Percentiles rank a stretch among this genome's conserved stretches.
phyloP scores from a whole-genome alignment of 2,329 filamentous ascomycete genomes.

The Sporothrix globosa region DNA sequence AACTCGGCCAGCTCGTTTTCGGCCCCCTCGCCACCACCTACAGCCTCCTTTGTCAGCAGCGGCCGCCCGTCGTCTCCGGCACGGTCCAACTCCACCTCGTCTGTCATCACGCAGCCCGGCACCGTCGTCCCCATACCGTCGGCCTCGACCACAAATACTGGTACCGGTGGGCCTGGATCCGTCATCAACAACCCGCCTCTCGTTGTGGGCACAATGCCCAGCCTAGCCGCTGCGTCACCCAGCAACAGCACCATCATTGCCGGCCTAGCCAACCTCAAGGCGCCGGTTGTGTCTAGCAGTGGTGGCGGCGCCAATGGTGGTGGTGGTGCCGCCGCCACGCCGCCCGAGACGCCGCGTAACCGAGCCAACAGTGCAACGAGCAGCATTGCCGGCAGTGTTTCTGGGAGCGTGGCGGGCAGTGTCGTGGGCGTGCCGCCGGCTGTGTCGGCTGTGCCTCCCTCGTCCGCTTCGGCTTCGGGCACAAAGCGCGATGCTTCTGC shows the following conservation, averaged over 20 bases:
- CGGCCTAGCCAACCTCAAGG: slow-evolving; percentile 16
- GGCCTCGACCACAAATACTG: not conserved
- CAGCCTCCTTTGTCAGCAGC: slow-evolving; percentile 59
- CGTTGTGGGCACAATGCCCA: slow-evolving; percentile 74
- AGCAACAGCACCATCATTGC: slow-evolving; percentile 34
- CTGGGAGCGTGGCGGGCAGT: slow-evolving; percentile 35
- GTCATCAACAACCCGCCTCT: slow-evolving; percentile 78
- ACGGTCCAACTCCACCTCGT: slow-evolving; percentile 83
- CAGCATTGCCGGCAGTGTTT: slow-evolving; percentile 52
- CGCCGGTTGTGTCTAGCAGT: not conserved
- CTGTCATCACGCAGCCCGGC: slow-evolving; percentile 66
- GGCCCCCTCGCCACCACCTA: slow-evolving; percentile 59
- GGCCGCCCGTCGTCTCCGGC: slow-evolving; percentile 76
- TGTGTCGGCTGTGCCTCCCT: slow-evolving; percentile 2
- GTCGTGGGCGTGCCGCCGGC: slow-evolving; percentile 37
- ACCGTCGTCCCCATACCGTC: slow-evolving; percentile 45
- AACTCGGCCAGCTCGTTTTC: slow-evolving; percentile 61
- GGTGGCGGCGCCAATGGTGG: not conserved
- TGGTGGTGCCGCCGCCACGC: slow-evolving; percentile 59
- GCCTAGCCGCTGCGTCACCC: slow-evolving; percentile 71
- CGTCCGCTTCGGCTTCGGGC: not conserved
- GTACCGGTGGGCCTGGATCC: not conserved
- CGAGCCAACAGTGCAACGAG: slow-evolving; percentile 57
- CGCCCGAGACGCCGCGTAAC: slow-evolving; percentile 81
- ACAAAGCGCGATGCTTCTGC: slow-evolving; percentile 61